Percentiles rank a stretch among this genome's conserved stretches.
phyloP scores from a whole-genome alignment of 169 alveolate species.

The Cryptosporidium viatorum region DNA sequence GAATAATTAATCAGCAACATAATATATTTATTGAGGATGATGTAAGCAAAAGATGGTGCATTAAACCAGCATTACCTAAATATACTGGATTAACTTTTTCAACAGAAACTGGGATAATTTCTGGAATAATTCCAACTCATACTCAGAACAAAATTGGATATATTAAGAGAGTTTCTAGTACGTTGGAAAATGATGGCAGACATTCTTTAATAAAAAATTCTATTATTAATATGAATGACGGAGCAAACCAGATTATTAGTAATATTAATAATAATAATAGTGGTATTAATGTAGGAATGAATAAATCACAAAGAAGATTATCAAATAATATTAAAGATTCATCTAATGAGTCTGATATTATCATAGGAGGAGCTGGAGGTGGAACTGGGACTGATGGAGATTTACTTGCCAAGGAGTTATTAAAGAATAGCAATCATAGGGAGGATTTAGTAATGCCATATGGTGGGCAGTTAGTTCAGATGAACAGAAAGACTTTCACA shows the following conservation, averaged over 20 bases:
- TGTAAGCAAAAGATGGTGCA: constrained; percentile 34
- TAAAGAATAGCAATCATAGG: background rate
- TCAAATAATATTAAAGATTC: background rate
- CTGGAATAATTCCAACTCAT: constrained; percentile 31
- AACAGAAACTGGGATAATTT: constrained; percentile 20
- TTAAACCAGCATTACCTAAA: constrained; percentile 38
- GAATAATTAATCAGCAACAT: constrained; percentile 33
- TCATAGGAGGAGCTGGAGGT: background rate
- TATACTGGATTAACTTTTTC: constrained; percentile 47
- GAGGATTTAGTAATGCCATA: background rate
- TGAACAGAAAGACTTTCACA: constrained; percentile 43
- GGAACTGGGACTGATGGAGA: background rate
- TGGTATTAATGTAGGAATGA: background rate
- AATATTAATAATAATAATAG: background rate
- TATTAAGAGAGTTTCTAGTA: background rate
- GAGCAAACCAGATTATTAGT: background rate
- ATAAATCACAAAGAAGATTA: background rate
- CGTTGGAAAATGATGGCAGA: background rate
- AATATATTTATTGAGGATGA: background rate
- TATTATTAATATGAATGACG: background rate
- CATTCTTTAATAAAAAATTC: background rate
- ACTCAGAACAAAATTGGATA: constrained; percentile 19
- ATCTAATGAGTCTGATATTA: background rate
- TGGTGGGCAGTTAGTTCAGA: constrained; percentile 28
- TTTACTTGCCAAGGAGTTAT: background rate